Evolutionary conservation across 805 yeast species (phyloP), one percentile per base, ranked within the genome.

Genomic region (Saturnispora hagleri): DNA sequence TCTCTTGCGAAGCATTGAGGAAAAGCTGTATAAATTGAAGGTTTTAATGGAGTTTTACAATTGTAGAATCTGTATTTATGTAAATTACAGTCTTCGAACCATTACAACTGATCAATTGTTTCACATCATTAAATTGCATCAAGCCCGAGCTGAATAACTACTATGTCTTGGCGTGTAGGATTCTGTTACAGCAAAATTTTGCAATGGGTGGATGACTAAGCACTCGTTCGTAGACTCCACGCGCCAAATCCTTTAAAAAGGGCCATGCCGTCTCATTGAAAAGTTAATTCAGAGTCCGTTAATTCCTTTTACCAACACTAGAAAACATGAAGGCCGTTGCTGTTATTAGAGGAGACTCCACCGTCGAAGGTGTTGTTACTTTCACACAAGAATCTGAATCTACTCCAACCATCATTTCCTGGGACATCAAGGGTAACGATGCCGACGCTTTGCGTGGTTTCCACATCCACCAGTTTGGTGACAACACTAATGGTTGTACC

Each of bases 391-490:
- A 73, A 48, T 65, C 85, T 47, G 97, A 86, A 69, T 64, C 75
- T 51, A 89, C 79, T 38, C 95, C 95, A 70, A 88, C 96, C 66
- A 84, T 88, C 46, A 78, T 93, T 61, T 62, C 89, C 22, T 93
- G 89, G 82, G 95, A 91, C 64, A 86, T 93, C 67, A 65, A 80
- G 53, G 99, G 99, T 69, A 88, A 89, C 73, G 83, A 81, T 59
- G 75, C 97, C 55, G 84, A 87, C 65, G 91, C 96, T 48, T 74
- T 78, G 68, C 84, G 96, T 73, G 99, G 99, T 50, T 91, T 93
- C 96, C 99, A 93, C 79, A 75, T 93, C 68, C 99, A 93, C 74
- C 85, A 88, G 68, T 93, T 93, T 66, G 99, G 99, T 75, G 99
- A 93, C 77, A 89, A 88, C 82, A 89, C 99, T 73, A 93, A 93